Conservation (phyloP, 1,284 basidiomycete species). For the Ceratobasidium sp. region DNA sequence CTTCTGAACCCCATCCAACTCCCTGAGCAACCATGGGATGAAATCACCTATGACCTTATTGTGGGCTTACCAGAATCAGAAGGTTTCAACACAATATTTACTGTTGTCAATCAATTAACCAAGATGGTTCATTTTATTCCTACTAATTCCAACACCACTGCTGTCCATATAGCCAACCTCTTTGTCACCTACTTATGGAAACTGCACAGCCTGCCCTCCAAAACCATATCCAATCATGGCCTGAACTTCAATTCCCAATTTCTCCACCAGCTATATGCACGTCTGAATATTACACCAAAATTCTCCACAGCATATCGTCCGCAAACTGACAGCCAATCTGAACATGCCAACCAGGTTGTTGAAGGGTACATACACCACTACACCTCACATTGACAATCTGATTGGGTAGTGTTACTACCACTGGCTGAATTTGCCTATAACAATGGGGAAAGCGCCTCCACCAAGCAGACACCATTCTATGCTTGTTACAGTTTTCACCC, state of each 20-base stretch:
- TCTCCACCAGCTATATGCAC: conserved; percentile 47
- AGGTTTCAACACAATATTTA: not conserved
- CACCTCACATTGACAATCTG: conserved; percentile 48
- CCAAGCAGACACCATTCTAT: conserved; percentile 53
- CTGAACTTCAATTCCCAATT: conserved; percentile 51
- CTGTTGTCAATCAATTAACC: not conserved
- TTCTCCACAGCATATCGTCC: conserved; percentile 56
- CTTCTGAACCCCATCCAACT: no score
- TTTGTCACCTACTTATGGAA: conserved; percentile 21
- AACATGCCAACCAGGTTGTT: conserved; percentile 55
- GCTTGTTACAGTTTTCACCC: conserved; percentile 53
- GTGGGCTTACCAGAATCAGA: no score
- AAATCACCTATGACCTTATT: no score
- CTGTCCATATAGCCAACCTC: conserved; percentile 3
- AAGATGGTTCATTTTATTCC: conserved; percentile 7
- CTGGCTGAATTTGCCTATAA: conserved; percentile 51
- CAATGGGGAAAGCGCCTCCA: conserved; percentile 40
- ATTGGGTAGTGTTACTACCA: conserved; percentile 50
- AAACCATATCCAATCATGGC: conserved; percentile 38
- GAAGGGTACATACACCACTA: conserved; percentile 52
- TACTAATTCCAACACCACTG: not conserved
- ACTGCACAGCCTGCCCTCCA: not conserved
- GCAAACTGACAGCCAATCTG: conserved; percentile 57
- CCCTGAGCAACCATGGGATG: no score
- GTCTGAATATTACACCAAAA: conserved; percentile 47